Evolutionary conservation across 208 protist species (phyloP).

Genomic region (Acanthamoeba divionensis): DNA sequence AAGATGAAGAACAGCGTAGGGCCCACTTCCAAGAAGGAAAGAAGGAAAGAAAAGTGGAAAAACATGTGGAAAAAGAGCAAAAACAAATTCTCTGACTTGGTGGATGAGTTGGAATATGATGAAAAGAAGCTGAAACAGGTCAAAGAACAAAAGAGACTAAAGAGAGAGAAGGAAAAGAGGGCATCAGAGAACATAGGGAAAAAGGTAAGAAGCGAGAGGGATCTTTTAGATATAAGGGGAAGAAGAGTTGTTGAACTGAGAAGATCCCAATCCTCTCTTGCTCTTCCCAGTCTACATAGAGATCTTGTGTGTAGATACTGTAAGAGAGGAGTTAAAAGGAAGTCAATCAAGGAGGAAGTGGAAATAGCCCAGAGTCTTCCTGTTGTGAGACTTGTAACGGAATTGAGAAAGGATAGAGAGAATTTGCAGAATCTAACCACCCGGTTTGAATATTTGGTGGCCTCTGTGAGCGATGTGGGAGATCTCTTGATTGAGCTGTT

Average conservation of each 20-base stretch:
- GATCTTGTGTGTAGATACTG: not conserved
- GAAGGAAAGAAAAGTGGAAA: not conserved
- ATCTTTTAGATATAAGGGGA: too few species aligned
- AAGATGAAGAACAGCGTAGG: not conserved
- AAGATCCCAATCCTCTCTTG: not conserved
- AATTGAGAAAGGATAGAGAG: not conserved
- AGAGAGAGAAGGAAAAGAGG: not conserved
- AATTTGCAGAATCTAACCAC: not conserved
- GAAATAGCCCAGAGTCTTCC: not conserved
- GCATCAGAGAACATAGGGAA: not conserved
- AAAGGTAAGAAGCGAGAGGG: not conserved
- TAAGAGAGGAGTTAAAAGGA: not conserved
- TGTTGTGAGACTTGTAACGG: not conserved
- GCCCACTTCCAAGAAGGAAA: not conserved
- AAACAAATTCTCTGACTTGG: not conserved
- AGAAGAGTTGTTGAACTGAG: not conserved
- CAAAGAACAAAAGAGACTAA: too few species aligned
- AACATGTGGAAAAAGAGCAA: slow-evolving; percentile 25
- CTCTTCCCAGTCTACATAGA: not conserved
- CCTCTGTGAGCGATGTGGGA: not conserved
- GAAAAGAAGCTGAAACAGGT: not conserved
- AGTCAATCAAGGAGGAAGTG: not conserved
- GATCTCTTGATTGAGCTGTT: slow-evolving; percentile 15
- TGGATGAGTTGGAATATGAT: not conserved
- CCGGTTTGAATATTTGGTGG: not conserved